Base-by-base conservation (phyloP, 2,329 filamentous ascomycete genomes). In the Xylogone sp. region DNA sequence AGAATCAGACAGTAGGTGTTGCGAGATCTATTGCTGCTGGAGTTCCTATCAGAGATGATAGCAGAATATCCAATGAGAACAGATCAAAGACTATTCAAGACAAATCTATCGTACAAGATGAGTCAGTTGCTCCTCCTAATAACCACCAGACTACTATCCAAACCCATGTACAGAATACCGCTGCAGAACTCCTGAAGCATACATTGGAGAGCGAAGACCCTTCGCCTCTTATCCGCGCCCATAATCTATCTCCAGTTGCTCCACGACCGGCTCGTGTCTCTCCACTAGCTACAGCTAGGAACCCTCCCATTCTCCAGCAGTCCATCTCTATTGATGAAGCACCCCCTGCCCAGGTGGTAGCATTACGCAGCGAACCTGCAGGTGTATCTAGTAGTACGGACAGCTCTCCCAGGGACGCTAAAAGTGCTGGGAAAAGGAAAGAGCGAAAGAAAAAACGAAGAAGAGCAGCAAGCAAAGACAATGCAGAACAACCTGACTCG, bases 251-350 rank as follows among this genome's bases (percentile, higher is more conserved):
- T 31, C 87, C 86, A 42, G 72, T 86, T 63, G 88, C 88, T 48
- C 88, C 89, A 21, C 88, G 89, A 63, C 87, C 89, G 49, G 83
- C 84, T 46, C 86, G 88, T 63, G 83, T 82, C 56, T 77, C 87
- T 66, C 73, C 78, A 56, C 65, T 86, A 70, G 72, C 79, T 59
- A 69, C 72, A 64, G 68, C 73, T 48, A 69, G 70, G 59, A 57
- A 61, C 24, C 62, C 63, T 55, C 62, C 64, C 16, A 50, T 65
- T 39, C 50, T 62, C 44, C 60, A 62, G 51, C 59, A 65, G 8
- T 49, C 54, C 42, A 49, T 56, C 45, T 46, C 56, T 45, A 45
- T 56, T 39, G 55, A 65, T 29, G 65, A 62, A 51, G 56, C 53
- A n/a, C 59, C 60, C 19, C 71, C 78, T 27, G 77, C 80, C 18